These are phyloP conservation scores for Diutina rugosa DNA, from an alignment of 1,139 yeast genomes.

Conservation along the genomic window DNA sequence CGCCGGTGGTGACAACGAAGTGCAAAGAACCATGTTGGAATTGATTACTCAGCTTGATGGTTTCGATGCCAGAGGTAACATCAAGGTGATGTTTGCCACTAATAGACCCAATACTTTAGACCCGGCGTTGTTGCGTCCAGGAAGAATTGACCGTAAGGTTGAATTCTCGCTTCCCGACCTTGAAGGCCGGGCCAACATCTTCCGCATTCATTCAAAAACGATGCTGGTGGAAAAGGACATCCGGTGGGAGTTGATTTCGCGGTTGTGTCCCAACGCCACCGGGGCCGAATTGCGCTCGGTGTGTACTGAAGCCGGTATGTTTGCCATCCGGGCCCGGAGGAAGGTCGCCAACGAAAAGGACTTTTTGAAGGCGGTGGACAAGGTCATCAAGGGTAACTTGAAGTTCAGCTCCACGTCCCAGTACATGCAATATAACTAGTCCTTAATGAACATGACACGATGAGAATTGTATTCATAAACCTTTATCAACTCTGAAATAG, in stretches of 20 bases:
- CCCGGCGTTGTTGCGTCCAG: constrained; percentile 96
- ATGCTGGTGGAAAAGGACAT: constrained; percentile 97
- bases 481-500: not conserved
- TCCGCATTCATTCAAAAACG: constrained; percentile 91
- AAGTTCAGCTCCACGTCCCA: constrained; percentile 94
- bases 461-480: not conserved
- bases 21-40: constrained; percentile 97
- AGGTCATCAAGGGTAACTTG: constrained; percentile 96
- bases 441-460: not conserved
- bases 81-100: constrained; percentile 98
- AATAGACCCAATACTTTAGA: constrained; percentile 96
- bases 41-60: constrained; percentile 95
- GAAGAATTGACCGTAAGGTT: constrained; percentile 95
- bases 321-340: constrained; percentile 95
- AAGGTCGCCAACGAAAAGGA: constrained; percentile 97
- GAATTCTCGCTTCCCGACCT: constrained; percentile 93
- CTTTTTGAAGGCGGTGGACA: constrained; percentile 92
- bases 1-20: constrained; percentile 99
- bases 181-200: constrained; percentile 95
- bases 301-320: constrained; percentile 98
- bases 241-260: constrained; percentile 94
- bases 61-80: constrained; percentile 95
- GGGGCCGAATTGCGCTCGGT: constrained; percentile 87
- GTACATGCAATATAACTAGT: constrained; percentile 89
- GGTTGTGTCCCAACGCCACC: constrained; percentile 94